Evolutionary conservation across 73 alveolate species (phyloP).

Genomic region (Breviolum minutum): DNA sequence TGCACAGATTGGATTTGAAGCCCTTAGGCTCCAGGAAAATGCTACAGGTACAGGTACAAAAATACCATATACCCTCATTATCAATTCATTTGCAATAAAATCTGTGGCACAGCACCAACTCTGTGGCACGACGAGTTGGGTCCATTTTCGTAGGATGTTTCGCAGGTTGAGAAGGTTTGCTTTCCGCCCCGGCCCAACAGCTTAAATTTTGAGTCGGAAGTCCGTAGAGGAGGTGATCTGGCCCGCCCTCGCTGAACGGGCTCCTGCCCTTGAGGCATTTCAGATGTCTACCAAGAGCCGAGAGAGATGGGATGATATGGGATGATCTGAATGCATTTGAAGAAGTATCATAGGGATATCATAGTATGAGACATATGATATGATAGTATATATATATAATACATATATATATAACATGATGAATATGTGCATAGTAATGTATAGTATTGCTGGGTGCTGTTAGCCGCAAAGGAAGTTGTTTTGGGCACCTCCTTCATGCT

Average conservation of each 20-base stretch:
- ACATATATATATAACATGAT: too few relatives aligned
- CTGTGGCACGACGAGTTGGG: too few relatives aligned
- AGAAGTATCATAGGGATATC: too few relatives aligned
- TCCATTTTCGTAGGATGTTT: too few relatives aligned
- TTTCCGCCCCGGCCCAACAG: not conserved
- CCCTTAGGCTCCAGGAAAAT: not conserved
- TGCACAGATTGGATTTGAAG: not conserved
- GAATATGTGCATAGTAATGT: too few relatives aligned
- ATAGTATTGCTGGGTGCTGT: not conserved
- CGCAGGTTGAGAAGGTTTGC: not conserved
- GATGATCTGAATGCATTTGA: too few relatives aligned
- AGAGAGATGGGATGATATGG: too few relatives aligned
- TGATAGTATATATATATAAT: not conserved
- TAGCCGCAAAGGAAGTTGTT: not conserved
- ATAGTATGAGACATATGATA: not conserved
- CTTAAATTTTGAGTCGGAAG: not conserved
- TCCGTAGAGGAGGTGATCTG: conserved; percentile 62
- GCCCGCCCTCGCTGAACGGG: conserved; percentile 91
- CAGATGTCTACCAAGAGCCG: too few relatives aligned
- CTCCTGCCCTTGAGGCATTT: conserved; percentile 83
- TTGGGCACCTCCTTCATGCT: not conserved
- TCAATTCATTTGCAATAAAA: too few relatives aligned
- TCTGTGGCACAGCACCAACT: too few relatives aligned
- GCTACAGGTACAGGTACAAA: not conserved
- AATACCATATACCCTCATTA: not conserved